Evolutionary conservation across 78 protist species (phyloP), one percentile per base, ranked within the genome.

Genomic region (Isochrysis galbana): DNA sequence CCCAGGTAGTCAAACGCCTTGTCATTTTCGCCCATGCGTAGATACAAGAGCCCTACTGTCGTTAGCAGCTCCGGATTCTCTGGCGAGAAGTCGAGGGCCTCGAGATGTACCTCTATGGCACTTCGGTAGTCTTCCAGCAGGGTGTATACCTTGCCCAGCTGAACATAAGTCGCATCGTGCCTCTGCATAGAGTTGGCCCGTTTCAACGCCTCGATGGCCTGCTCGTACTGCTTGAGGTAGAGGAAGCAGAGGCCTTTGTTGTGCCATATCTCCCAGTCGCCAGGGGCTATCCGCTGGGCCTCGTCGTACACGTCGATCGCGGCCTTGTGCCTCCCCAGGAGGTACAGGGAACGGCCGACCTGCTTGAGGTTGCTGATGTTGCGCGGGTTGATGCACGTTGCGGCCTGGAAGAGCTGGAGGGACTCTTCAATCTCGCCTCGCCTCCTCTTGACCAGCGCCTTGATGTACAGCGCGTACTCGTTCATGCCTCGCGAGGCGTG

Each of bases 1-100:
- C 97, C 97, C 29, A 97, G 94, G 48, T 41, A 87, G 36, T 95
- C 96, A 89, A 97, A 94, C 25, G 98, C 98, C 32, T 84, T 41
- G 55, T 46, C 32, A 70, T 84, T 89, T 39, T 96, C 94, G 32
- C 96, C 95, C 72, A 92, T 0, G 25, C 96, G 90, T 83, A 96
- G 80, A 91, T 91, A 92, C 19, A 95, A 89, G 29, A 96, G 84
- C 3, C 98, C 98, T 39, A 96, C 47, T 29, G 95, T 72, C 5
- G 98, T 95, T 34, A 97, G 54, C 38, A 96, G 22, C 42, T 95
- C 96, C 2, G 97, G 91, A 87, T 95, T 96, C 41, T 97, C n/a
- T n/a, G n/a, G n/a, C n/a, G n/a, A n/a, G n/a, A n/a, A n/a, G n/a
- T n/a, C n/a, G n/a, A n/a, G n/a, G n/a, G n/a, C 67, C 19, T 54